Base-by-base conservation (phyloP, 2,329 filamentous ascomycete genomes). In the Trichoderma sp. region DNA sequence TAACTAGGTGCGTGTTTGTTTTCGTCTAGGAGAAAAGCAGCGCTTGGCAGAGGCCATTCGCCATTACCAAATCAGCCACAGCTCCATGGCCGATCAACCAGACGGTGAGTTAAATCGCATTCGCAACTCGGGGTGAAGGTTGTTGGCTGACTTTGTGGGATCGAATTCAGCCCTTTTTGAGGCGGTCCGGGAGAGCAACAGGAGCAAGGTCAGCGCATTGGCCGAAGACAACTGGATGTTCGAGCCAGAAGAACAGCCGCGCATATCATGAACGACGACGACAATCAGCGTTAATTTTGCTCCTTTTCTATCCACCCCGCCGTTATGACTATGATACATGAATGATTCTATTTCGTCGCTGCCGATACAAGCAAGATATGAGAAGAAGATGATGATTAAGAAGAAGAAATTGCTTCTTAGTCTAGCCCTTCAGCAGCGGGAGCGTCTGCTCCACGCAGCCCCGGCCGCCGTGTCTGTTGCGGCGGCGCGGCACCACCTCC, bases 201-300 rank as follows among this genome's bases (percentile, higher is more conserved):
- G 91, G 78, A 90, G 90, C 75, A 94, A 95, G 82, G 93, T 95
- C 2, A 89, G 90, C 18, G 91, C 92, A 16, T 85, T 97, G 67
- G 89, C 93, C 27, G 93, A 97, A 68, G 95, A 98, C 81, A 93
- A 92, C 80, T 98, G 95, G 95, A 97, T 97, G 92, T 97, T 93
- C 84, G 94, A 95, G 82, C 87, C 90, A 2, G 93, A 94, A 79
- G 88, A 90, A 72, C 85, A 87, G 76, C 83, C 83, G 59, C 85
- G 85, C 53, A 81, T 80, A 75, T 82, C 79, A 81, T 78, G 71
- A 64, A 56, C 73, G 45, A 29, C 27, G 68, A 35, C n/a, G n/a
- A 62, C 60, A 11, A 41, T 63, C 29, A 21, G 68, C 59, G 45
- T 76, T 75, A 24, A 35, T 29, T 75, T 63, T 60, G 62, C 60